Base-by-base conservation (phyloP, 495 filamentous ascomycete genomes). In the Daldinia loculata region DNA sequence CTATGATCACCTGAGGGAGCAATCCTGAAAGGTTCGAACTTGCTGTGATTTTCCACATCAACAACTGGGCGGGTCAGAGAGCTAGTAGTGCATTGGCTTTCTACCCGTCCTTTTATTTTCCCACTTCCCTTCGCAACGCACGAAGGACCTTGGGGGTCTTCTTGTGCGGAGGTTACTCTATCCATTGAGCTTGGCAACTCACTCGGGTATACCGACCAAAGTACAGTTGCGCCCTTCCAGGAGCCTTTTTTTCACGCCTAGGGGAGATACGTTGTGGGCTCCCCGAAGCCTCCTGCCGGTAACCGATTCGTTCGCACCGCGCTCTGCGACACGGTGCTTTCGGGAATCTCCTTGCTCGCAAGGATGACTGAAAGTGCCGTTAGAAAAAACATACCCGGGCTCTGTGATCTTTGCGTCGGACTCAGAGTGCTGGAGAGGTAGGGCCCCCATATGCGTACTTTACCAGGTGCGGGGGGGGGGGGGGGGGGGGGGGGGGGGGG, bases 1-100 rank as follows among this genome's bases (percentile, higher is more conserved):
- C 41, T 1, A 1, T 48, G 29, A 30, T 8, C 26, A 5, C 4
- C 34, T 36, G 14, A 14, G 34, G 34, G 32, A 12, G 32, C 1
- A 12, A 12, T 34, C 32, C 32, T 12, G 32, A 6, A 0, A 34
- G 32, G 34, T 36, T 12, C 12, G 15, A 19, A 17, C 41, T 22
- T 3, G 52, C 29, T 17, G 52, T 9, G 1, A 12, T 17, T 17
- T 34, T 56, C 52, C 29, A 56, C 52, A 56, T 2, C 29, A 56
- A 26, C 52, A 26, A 22, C 24, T 53, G 19, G 12, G 27, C 7
- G n/a, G 26, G 52, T 14, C 30, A 2, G 12, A 2, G 29, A 29
- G 29, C 15, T 56, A 56, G 52, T 56, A 30, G 52, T 56, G 52
- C 52, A 32, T 56, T 56, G 52, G 6, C 26, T 34, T 19, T 36